Evolutionary conservation across 345 rosid species (phyloP), one percentile per base, ranked within the genome.

Genomic region (Citropsis articulata): DNA sequence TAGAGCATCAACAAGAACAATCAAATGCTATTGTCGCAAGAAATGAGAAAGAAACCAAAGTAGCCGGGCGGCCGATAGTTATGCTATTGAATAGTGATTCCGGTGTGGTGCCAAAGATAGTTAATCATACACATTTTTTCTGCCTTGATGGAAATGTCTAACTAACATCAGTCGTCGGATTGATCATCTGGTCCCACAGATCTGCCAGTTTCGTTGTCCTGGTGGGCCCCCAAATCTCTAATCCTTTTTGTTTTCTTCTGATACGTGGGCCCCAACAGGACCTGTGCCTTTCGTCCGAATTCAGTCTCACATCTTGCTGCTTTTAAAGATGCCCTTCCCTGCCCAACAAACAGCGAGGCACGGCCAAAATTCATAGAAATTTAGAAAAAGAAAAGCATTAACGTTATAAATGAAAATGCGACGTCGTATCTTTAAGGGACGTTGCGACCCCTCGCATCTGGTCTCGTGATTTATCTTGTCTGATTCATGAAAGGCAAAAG

Each of bases 181-280:
- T 18, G 57, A 67, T 74, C 66, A 9, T 16, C 30, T 40, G 67
- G 19, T 25, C 68, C 68, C 3, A 5, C 12, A 4, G 28, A 55
- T 19, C 6, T 24, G 56, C 56, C 22, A 4, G 59, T 28, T 28
- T 42, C 9, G 8, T 40, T 10, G 19, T 35, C 56, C 63, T 7
- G 2, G 55, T 24, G 79, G 77, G 67, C 73, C 80, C 83, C 70
- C 5, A 64, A 27, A 71, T 71, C 80, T 50, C 25, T 0, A 1
- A 2, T 0, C 22, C 55, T 67, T 63, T 67, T 76, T n/a, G 42
- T 30, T 4, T 4, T 65, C 14, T 31, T 13, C 59, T 18, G 50
- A 7, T 9, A 3, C 25, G 50, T 31, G 71, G 71, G 53, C 16
- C 78, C 78, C 50, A 53, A n/a, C 48, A n/a, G 70, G 8, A 31